Base-by-base conservation (phyloP, 1,284 basidiomycete species). In the Puccinia novopanici region DNA sequence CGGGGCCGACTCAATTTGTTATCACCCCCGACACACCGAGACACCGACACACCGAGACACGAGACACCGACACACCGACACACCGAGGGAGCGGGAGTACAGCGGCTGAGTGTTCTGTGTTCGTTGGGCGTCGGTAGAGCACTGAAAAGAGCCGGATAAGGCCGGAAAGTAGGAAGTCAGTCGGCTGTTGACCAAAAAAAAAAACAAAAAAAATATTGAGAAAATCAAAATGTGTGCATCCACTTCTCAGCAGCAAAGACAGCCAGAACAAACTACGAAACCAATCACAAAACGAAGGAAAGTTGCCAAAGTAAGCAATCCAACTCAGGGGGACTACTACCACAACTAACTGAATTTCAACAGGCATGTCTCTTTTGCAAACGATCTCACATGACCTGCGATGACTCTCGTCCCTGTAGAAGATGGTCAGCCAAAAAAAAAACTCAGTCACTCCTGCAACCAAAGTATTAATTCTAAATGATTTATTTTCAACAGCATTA, bases 321-420 rank as follows among this genome's bases (percentile, higher is more conserved):
- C n/a, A 50, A 57, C n/a, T 27, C 5, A 24, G 9, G 27, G 5
- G 8, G 8, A 42, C 22, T 8, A 40, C 37, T 22, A 63, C 34
- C 2, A 63, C 8, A 40, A 63, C 61, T n/a, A n/a, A 42, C 34
- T 50, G 12, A 54, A 17, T 50, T n/a, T 15, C 13, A 3, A n/a
- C 52, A 79, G 77, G 77, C 68, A 40, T 79, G 77, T 72, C 68
- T 79, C n/a, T 79, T 79, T 55, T 79, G 77, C 55, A 79, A 79
- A 52, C 37, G 45, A 73, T 87, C 86, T 81, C 87, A 87, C 84
- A 87, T 95, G 93, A 94, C 93, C 12, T 95, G 93, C 87, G 93
- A 95, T 85, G 93, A 94, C 59, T 86, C 86, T 45, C 88, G 93
- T 67, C 94, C 93, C 5, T 95, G 93, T 86, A 92, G 94, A 84